Evolutionary conservation across 2,329 filamentous ascomycete species (phyloP), one percentile per base, ranked within the genome.

Genomic region (Neocatenulostroma microsporum): DNA sequence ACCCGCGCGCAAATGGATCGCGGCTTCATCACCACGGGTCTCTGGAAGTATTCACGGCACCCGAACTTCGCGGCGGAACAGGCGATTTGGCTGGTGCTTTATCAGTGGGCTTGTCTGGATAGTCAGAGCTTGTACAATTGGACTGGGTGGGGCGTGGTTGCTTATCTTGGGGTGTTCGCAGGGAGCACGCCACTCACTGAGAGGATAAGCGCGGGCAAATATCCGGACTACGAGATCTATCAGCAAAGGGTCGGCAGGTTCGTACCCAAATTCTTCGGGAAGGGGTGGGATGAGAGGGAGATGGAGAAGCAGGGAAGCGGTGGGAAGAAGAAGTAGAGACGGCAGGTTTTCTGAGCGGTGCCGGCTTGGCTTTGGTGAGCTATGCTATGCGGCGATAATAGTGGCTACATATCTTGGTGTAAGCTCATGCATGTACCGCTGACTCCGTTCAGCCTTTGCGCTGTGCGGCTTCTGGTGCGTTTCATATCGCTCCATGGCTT

Each of bases 21-120:
- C 24, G 91, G 91, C 27, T 98, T 98, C 63, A 72, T 84, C 46
- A 82, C 84, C 7, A 77, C 72, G 4, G 91, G 91, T 0, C 69
- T 98, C 6, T 98, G 84, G 81, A 81, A 79, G 1, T 87, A 80
- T 67, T 89, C 82, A 50, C 76, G 91, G 30, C 93, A 98, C 60
- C 91, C 91, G 31, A 98, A 98, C 62, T 98, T 96, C 56, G 78
- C 84, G 4, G 85, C 84, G 4, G 91, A 98, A 63, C 91, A 96
- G 64, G 70, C 78, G 20, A 78, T 96, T 51, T 98, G 91, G 91
- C 71, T 94, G 36, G 67, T 78, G 7, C 63, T 96, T 35, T 96
- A 96, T 61, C 76, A 85, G 54, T 98, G 89, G 91, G 78, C 75
- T 48, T 89, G 83, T 61, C 82, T 77, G 56, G 74, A 79, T 37